Evolutionary conservation across 2,329 filamentous ascomycete genomes (phyloP).

Genomic region (Colletotrichum aenigma): DNA sequence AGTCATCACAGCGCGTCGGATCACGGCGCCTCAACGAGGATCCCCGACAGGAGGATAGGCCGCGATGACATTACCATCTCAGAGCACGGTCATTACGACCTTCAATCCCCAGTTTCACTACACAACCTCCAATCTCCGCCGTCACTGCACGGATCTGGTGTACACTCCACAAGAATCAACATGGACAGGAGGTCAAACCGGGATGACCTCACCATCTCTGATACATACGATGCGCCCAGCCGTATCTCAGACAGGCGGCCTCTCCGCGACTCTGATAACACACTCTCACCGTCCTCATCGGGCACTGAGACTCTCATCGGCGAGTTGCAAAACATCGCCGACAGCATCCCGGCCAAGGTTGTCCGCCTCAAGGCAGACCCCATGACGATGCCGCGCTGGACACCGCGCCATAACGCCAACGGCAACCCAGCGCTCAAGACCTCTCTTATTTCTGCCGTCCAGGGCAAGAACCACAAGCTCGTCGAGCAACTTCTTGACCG

Average conservation of each 20-base stretch:
- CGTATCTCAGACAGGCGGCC: constrained; percentile 21
- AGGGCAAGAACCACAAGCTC: constrained; percentile 60
- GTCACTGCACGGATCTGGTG: background rate
- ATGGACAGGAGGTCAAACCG: background rate
- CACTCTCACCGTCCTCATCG: constrained; percentile 27
- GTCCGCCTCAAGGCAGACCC: constrained; percentile 57
- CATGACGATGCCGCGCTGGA: constrained; percentile 54
- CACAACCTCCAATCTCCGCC: background rate
- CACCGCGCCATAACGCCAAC: constrained; percentile 48
- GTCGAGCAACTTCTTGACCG: constrained; percentile 63
- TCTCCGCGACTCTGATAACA: constrained; percentile 28
- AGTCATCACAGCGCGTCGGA: constrained; percentile 19
- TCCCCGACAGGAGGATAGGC: constrained; percentile 13
- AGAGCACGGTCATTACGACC: constrained; percentile 21
- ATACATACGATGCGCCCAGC: constrained; percentile 9
- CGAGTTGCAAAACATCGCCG: constrained; percentile 27
- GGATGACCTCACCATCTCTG: constrained; percentile 10
- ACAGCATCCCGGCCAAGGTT: constrained; percentile 34
- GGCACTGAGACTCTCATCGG: constrained; percentile 37
- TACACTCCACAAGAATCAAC: background rate
- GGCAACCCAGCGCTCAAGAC: constrained; percentile 47
- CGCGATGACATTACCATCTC: constrained; percentile 21
- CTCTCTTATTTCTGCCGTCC: constrained; percentile 58
- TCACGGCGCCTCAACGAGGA: constrained; percentile 12
- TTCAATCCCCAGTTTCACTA: background rate